Conservation (phyloP, 495 filamentous ascomycete species). For the Podospora fimiseda region DNA sequence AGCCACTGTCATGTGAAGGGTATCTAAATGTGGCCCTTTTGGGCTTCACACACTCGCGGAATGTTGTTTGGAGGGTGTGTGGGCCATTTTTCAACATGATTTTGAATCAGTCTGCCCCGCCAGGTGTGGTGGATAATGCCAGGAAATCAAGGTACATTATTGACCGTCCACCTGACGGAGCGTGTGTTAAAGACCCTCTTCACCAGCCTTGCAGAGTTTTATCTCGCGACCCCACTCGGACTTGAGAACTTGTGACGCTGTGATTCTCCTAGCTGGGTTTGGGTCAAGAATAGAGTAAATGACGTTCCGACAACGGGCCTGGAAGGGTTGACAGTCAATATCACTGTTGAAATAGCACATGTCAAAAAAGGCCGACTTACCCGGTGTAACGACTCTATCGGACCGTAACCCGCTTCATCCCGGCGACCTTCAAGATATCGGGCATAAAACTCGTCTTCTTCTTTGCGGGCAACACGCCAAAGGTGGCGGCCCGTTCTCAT, state of each 20-base stretch:
- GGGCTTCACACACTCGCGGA: neutral
- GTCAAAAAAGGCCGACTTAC: conserved; percentile 52
- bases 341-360: neutral
- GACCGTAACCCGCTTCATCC: conserved; percentile 90
- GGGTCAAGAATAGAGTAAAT: conserved; percentile 98
- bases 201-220: conserved; percentile 88
- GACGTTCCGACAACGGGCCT: conserved; percentile 97
- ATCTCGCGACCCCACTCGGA: conserved; percentile 98
- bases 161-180: conserved; percentile 20
- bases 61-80: neutral
- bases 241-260: conserved; percentile 90
- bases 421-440: conserved; percentile 86
- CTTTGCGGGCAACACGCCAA: conserved; percentile 91
- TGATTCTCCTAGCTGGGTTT: conserved; percentile 87
- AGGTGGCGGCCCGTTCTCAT: conserved; percentile 96
- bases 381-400: conserved; percentile 91
- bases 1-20: neutral
- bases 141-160: neutral
- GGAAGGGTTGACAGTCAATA: conserved; percentile 6
- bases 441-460: conserved; percentile 95
- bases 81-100: neutral
- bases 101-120: conserved; percentile 10
- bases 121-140: conserved; percentile 16
- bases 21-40: conserved; percentile 5
- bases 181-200: conserved; percentile 64